phyloP scores from a whole-genome alignment of 2,329 filamentous ascomycete genomes.

The Huntiella savannae region DNA sequence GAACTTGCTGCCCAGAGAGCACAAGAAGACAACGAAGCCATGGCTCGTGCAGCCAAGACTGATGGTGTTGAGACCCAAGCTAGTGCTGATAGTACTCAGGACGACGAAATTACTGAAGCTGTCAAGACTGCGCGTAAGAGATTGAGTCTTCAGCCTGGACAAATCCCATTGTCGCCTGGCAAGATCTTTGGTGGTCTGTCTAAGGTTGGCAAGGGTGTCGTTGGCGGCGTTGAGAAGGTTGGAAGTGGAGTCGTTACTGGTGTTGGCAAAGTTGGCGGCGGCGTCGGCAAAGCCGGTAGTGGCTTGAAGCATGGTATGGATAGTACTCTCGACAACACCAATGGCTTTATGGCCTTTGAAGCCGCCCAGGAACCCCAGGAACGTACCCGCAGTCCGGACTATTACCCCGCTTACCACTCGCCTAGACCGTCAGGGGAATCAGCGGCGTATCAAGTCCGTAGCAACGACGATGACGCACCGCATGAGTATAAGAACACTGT shows the following conservation, averaged over 20 bases:
- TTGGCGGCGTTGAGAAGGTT: conserved; percentile 7
- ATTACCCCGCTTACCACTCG: conserved; percentile 12
- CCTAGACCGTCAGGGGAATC: conserved; percentile 6
- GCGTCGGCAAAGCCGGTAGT: conserved; percentile 21
- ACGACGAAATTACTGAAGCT: conserved; percentile 29
- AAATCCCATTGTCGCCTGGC: neutral
- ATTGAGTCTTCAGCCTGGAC: conserved; percentile 15
- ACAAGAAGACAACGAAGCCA: conserved; percentile 30
- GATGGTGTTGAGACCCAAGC: conserved; percentile 26
- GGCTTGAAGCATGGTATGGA: conserved; percentile 33
- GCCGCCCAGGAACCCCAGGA: conserved; percentile 7
- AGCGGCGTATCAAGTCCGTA: conserved; percentile 3
- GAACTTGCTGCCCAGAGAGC: conserved; percentile 29
- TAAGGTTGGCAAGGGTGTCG: conserved; percentile 8
- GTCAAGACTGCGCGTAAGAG: conserved; percentile 20
- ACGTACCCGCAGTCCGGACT: conserved; percentile 13
- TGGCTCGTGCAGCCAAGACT: conserved; percentile 28
- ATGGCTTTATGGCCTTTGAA: conserved; percentile 29
- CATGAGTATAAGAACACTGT: conserved; percentile 28
- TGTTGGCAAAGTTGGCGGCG: conserved; percentile 18
- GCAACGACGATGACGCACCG: conserved; percentile 1
- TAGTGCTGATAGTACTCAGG: conserved; percentile 26
- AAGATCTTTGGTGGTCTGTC: conserved; percentile 19
- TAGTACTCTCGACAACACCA: conserved; percentile 32
- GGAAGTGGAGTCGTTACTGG: conserved; percentile 7